These are phyloP conservation scores for Nitzschia sp. DNA, from an alignment of 108 stramenopile genomes.

Conservation along the genomic window DNA sequence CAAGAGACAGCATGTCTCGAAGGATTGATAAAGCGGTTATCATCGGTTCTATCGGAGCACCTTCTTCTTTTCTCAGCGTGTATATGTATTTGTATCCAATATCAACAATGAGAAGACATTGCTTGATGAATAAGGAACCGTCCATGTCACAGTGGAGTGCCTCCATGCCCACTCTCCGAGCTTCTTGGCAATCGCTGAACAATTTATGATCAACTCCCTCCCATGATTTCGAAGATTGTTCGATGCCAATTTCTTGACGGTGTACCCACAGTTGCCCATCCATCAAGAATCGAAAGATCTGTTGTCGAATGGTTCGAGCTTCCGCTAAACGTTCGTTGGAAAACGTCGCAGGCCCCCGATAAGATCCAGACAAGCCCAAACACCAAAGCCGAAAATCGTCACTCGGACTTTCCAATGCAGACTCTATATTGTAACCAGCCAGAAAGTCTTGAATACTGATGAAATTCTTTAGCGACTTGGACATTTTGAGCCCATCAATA, in stretches of 20 bases:
- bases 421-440: background rate
- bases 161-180: background rate
- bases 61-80: background rate
- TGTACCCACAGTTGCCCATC: constrained; percentile 63
- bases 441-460: constrained; percentile 84
- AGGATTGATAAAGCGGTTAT: constrained; percentile 37
- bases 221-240: constrained; percentile 43
- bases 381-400: constrained; percentile 92
- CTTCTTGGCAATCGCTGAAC: constrained; percentile 35
- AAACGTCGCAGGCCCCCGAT: constrained; percentile 78
- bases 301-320: constrained; percentile 53
- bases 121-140: constrained; percentile 56
- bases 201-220: constrained; percentile 41
- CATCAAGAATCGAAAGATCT: constrained; percentile 62
- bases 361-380: constrained; percentile 75
- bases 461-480: constrained; percentile 97
- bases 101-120: constrained; percentile 49
- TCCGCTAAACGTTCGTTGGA: constrained; percentile 58
- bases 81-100: constrained; percentile 41
- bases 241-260: background rate
- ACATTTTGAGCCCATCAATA: constrained; percentile 98
- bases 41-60: constrained; percentile 44
- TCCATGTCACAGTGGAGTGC: constrained; percentile 60
- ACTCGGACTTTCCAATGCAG: constrained; percentile 27
- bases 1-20: constrained; percentile 50